These are phyloP conservation scores for Penicillium roqueforti DNA, from an alignment of 495 filamentous ascomycete species.

Conservation along the genomic window DNA sequence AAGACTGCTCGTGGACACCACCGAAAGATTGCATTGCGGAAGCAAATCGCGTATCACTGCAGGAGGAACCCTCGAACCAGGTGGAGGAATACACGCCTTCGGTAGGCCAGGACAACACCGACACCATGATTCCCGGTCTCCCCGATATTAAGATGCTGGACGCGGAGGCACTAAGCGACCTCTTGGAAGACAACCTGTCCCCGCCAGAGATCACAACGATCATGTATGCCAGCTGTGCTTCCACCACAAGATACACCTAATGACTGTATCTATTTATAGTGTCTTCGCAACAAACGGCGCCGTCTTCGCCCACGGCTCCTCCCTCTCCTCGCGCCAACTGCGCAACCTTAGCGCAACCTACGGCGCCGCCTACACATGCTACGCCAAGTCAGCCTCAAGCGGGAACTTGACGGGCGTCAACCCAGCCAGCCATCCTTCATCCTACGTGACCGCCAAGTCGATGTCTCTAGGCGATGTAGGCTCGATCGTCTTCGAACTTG, in stretches of 20 bases:
- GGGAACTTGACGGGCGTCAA: constrained; percentile 48
- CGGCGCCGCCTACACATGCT: constrained; percentile 47
- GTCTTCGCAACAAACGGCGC: constrained; percentile 46
- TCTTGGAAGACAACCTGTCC: constrained; percentile 46
- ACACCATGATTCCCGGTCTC: constrained; percentile 46
- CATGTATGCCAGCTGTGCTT: constrained; percentile 24
- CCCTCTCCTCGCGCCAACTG: constrained; percentile 40
- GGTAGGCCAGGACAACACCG: constrained; percentile 12
- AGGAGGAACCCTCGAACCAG: constrained; percentile 5
- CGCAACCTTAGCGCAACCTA: constrained; percentile 47
- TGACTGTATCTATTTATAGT: constrained; percentile 14
- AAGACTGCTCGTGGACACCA: constrained; percentile 46
- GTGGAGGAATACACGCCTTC: constrained; percentile 3
- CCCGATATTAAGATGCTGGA: constrained; percentile 49
- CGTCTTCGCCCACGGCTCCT: constrained; percentile 44
- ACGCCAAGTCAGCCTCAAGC: constrained; percentile 43
- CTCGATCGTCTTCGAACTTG: constrained; percentile 48
- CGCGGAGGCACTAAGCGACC: constrained; percentile 43
- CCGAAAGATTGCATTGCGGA: constrained; percentile 30
- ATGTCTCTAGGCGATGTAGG: constrained; percentile 48
- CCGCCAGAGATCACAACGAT: constrained; percentile 48
- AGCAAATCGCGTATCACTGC: constrained; percentile 4
- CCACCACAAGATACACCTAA: neutral
- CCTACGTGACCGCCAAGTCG: constrained; percentile 46
- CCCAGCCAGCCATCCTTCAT: constrained; percentile 45